Base-by-base conservation (phyloP, 805 yeast species). In the Candida montana region DNA sequence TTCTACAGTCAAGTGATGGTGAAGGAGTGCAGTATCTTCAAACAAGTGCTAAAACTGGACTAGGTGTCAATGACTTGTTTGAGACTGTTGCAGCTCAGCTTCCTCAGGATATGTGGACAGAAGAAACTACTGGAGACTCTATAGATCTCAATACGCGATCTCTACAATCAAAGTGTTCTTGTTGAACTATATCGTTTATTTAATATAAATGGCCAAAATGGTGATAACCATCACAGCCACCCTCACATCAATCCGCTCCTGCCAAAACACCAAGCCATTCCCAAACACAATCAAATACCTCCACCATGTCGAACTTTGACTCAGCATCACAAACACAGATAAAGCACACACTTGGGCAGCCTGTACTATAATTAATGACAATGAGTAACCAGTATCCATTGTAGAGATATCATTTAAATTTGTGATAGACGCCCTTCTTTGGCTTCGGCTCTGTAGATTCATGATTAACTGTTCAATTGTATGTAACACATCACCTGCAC, bases 11-110 rank as follows among this genome's bases (percentile, higher is more conserved):
- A n/a, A 35, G 31, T 17, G 40, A 37, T n/a, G 40, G 26, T 13
- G 27, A 37, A 12, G 35, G 31, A 6, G 40, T 37, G 5, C 40
- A 47, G 23, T 55, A 36, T 33, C 10, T 54, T 1, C 45, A 52
- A 13, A 50, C 57, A 24, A 52, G 55, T 47, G 90, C 95, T 3
- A 84, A 82, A 58, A 67, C 75, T 2, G 90, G 90, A 9, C 68
- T 68, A 32, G 85, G 85, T 23, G 74, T 88, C 1, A 52, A 50
- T 1, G 66, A 70, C 27, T 47, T 66, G 18, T 73, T 72, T 51
- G 61, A 57, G 38, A 53, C 53, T 8, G 63, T 71, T 35, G 76
- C 84, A 1, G 58, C 65, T 47, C 69, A 69, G 46, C 62, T 79
- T 53, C 77, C 78, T 0, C 55, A 63, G 11, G 72, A 38, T 7